Percentiles rank a stretch among this genome's conserved stretches.
These are phyloP conservation scores for Pneumocystis sp. DNA, from an alignment of 1,139 yeast genomes.

Conservation along the genomic window DNA sequence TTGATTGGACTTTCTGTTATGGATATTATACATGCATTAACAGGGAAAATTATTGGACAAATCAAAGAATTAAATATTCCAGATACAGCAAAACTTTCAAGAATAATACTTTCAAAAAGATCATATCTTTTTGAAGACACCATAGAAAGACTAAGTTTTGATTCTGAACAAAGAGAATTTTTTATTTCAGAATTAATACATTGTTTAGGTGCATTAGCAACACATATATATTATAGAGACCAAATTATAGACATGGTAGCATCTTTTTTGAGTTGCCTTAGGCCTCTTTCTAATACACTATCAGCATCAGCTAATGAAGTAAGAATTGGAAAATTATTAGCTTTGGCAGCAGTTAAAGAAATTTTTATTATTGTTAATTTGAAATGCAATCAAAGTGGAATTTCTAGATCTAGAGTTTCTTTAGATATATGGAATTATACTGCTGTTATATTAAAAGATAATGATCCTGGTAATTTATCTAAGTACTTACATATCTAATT, in stretches of 20 bases:
- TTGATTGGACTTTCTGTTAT: conserved; percentile 83
- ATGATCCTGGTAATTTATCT: background rate
- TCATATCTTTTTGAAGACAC: conserved; percentile 1
- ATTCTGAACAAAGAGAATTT: conserved; percentile 11
- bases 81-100: background rate
- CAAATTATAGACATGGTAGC: conserved; percentile 64
- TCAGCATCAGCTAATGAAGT: background rate
- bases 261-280: conserved; percentile 26
- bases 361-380: background rate
- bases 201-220: conserved; percentile 48
- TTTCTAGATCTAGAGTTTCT: background rate
- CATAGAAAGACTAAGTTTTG: background rate
- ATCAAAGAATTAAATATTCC: conserved; percentile 17
- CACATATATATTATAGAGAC: conserved; percentile 62
- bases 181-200: conserved; percentile 18
- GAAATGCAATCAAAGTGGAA: background rate
- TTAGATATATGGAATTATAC: conserved; percentile 1
- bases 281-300: background rate
- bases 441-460: background rate
- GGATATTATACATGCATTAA: conserved; percentile 54
- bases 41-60: conserved; percentile 42
- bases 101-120: background rate
- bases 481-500: background rate
- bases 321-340: background rate
- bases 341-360: background rate